A percentile compares a stretch with the other conserved stretches of the same genome.
Evolutionary conservation across 2,329 filamentous ascomycete species (phyloP).

Genomic region (Paecilomyces variotii): DNA sequence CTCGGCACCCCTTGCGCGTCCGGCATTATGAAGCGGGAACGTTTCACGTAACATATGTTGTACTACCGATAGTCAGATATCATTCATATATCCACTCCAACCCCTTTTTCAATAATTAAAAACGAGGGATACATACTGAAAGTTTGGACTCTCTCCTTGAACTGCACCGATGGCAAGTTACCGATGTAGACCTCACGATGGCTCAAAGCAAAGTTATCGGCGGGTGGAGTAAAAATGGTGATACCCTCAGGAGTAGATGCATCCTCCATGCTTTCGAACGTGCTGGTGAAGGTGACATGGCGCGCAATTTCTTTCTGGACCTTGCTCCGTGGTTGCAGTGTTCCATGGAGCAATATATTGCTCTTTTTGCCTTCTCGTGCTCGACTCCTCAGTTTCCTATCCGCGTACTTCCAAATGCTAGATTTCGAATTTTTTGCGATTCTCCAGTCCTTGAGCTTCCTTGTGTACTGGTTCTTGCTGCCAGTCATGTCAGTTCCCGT

Average conservation of each 20-base stretch:
- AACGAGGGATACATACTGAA: background rate
- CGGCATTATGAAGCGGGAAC: background rate
- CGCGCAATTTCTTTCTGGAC: slow-evolving; percentile 1
- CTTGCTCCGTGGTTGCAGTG: background rate
- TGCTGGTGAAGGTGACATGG: slow-evolving; percentile 1
- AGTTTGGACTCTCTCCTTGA: background rate
- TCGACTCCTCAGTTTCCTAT: background rate
- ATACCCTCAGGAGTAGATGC: background rate
- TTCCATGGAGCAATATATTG: background rate
- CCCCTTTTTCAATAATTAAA: background rate
- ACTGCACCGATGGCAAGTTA: background rate
- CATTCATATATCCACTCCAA: background rate
- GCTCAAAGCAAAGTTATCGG: background rate
- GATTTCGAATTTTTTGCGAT: slow-evolving; percentile 1
- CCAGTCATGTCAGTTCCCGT: background rate
- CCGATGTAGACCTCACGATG: background rate
- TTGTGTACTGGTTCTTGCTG: slow-evolving; percentile 5
- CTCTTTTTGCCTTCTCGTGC: background rate
- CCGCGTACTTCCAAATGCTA: background rate
- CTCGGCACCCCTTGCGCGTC: too few species aligned
- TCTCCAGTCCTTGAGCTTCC: slow-evolving; percentile 3
- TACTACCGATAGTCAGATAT: background rate
- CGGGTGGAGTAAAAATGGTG: background rate
- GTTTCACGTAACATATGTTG: background rate
- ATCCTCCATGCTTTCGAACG: background rate